Evolutionary conservation across 2,329 filamentous ascomycete genomes (phyloP), one percentile per base, ranked within the genome.

Genomic region (Grosmannia penicillata): DNA sequence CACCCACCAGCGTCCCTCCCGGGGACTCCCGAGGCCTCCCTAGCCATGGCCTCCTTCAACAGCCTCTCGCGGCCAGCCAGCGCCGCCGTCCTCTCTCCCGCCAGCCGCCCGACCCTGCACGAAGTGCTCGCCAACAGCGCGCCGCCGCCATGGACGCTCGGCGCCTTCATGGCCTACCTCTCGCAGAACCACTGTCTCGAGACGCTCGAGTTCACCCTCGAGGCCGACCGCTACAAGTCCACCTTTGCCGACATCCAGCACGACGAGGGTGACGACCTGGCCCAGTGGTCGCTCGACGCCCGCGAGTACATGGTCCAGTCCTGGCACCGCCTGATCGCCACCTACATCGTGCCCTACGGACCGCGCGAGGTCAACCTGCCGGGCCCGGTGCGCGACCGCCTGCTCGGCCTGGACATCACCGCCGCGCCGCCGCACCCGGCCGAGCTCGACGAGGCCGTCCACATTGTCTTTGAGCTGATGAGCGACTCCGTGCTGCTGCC

Each of bases 101-200:
- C 55, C 37, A 59, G 55, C 47, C 63, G 61, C 22, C 89, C 85
- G 31, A 81, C 84, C 23, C 66, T 98, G 36, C 72, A 78, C 42
- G 89, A 96, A 51, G 93, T 98, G 22, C 72, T 98, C 32, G 73
- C 82, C 47, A 91, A 95, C 60, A 75, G 73, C 32, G 83, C 91
- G 26, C 77, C 83, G 8, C 78, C 85, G 29, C 91, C 91, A 48
- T 96, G 85, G 71, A 94, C 87, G 0, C 67, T 95, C 8, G 78
- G 76, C 43, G 89, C 89, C 24, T 96, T 96, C 59, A 96, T 91
- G 75, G 87, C 87, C 40, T 96, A 93, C 53, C 70, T 96, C 4
- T 95, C 89, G 1, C 87, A 93, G 53, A 96, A 96, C 52, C 89
- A 96, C 59, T 98, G 91, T 55, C 66, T 96, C 47, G 91, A 98